A percentile compares a stretch with the other conserved stretches of the same genome.
Evolutionary conservation across 345 rosid species (phyloP).

Genomic region (Mercurialis annua): DNA sequence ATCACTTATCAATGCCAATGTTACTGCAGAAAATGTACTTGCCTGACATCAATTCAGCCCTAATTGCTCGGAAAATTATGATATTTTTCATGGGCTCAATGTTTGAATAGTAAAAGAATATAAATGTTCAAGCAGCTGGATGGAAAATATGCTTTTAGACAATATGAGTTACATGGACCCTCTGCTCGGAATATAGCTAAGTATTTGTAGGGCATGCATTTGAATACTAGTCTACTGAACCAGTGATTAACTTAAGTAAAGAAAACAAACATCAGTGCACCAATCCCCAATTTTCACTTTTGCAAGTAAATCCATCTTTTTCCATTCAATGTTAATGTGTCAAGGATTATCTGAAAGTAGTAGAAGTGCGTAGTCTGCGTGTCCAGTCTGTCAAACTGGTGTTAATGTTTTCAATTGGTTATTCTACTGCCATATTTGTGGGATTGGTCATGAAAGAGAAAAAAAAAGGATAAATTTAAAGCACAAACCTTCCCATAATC

Average conservation of each 20-base stretch:
- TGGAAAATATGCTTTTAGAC: not conserved
- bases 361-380: not conserved
- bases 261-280: not conserved
- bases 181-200: not conserved
- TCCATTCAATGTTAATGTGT: not conserved
- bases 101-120: not conserved
- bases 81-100: not conserved
- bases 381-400: not conserved
- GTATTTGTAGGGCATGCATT: not conserved
- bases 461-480: not conserved
- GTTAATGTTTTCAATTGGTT: not conserved
- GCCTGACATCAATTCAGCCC: not conserved
- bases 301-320: not conserved
- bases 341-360: not conserved
- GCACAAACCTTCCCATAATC: constrained; percentile 26
- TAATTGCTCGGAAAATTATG: not conserved
- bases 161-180: not conserved
- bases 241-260: not conserved
- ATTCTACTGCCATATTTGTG: not conserved
- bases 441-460: not conserved
- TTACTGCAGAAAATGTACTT: not conserved
- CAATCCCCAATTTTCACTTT: not conserved
- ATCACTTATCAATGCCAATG: not conserved
- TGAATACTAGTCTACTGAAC: not conserved
- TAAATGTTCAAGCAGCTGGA: not conserved